Evolutionary conservation across 2,329 filamentous ascomycete genomes (phyloP).

Genomic region (Penicillium sp.): DNA sequence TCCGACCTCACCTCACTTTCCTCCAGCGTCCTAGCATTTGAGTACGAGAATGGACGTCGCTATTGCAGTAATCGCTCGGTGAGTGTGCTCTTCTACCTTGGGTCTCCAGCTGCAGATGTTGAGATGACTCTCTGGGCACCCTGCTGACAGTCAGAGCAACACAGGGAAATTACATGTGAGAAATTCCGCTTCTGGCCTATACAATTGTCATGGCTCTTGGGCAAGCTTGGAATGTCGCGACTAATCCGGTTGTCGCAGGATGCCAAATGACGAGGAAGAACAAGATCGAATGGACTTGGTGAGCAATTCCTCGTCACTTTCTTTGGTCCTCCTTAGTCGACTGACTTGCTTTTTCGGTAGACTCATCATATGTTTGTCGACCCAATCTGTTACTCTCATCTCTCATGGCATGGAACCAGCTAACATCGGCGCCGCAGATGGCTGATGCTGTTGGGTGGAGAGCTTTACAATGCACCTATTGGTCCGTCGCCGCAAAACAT

Average conservation of each 20-base stretch:
- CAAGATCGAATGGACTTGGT: constrained; percentile 28
- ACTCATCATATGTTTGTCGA: constrained; percentile 16
- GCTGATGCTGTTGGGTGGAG: constrained; percentile 19
- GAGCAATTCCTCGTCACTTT: constrained; percentile 1
- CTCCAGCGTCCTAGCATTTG: constrained; percentile 28
- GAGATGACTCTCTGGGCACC: too few relatives aligned
- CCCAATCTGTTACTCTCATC: background rate
- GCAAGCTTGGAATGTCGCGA: too few relatives aligned
- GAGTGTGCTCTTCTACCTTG: constrained; percentile 9
- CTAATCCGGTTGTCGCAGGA: constrained; percentile 3
- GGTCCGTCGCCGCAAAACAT: constrained; percentile 21
- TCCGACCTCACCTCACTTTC: constrained; percentile 18
- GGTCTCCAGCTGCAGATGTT: background rate
- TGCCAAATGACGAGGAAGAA: constrained; percentile 33
- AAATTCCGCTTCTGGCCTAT: background rate
- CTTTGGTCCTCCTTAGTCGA: background rate
- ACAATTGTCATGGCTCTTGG: too few relatives aligned
- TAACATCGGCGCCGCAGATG: constrained; percentile 17
- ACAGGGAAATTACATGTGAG: constrained; percentile 14
- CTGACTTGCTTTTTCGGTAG: constrained; percentile 7
- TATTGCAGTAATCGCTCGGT: constrained; percentile 27
- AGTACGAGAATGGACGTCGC: constrained; percentile 37
- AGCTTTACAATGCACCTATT: constrained; percentile 22
- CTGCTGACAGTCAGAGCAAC: background rate
- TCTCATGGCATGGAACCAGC: constrained; percentile 5